Evolutionary conservation across 1,139 yeast species (phyloP).

Genomic region (Insectozyma bohioensis): DNA sequence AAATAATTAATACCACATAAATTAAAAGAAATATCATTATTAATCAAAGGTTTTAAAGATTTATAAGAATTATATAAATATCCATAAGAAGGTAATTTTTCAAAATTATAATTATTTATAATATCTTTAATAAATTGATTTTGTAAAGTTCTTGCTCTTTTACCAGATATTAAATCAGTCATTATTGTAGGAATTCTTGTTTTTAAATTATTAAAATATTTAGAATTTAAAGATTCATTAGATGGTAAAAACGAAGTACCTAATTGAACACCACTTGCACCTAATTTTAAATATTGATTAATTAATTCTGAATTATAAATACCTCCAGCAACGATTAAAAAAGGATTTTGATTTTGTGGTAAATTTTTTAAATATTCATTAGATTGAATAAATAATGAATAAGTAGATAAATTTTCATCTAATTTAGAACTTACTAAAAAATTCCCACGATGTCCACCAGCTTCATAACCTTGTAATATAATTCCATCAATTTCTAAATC

Average conservation of each 20-base stretch:
- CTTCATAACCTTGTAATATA: slow-evolving; percentile 51
- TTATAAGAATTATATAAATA: slow-evolving; percentile 35
- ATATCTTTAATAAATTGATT: slow-evolving; percentile 29
- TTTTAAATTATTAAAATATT: slow-evolving; percentile 17
- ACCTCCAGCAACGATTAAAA: slow-evolving; percentile 49
- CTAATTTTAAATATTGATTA: slow-evolving; percentile 25
- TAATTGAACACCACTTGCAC: slow-evolving; percentile 48
- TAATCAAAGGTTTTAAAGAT: slow-evolving; percentile 15
- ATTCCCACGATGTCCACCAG: slow-evolving; percentile 57
- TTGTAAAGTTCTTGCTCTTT: slow-evolving; percentile 34
- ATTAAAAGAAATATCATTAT: slow-evolving; percentile 26
- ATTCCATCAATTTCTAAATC: slow-evolving; percentile 40
- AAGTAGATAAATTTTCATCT: slow-evolving; percentile 39
- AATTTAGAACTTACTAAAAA: slow-evolving; percentile 23
- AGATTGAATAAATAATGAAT: slow-evolving; percentile 28
- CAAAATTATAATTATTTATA: slow-evolving; percentile 6
- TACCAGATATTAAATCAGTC: slow-evolving; percentile 40
- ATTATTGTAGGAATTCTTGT: slow-evolving; percentile 24
- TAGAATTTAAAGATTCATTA: slow-evolving; percentile 26
- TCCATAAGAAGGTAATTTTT: slow-evolving; percentile 37
- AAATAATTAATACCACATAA: slow-evolving; percentile 34
- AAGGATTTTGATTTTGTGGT: slow-evolving; percentile 17
- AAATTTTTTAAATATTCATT: slow-evolving; percentile 9
- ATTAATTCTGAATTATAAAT: slow-evolving; percentile 30
- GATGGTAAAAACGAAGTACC: slow-evolving; percentile 47